phyloP scores from a whole-genome alignment of 148 eudicot species.

The Euryodendron excelsum region DNA sequence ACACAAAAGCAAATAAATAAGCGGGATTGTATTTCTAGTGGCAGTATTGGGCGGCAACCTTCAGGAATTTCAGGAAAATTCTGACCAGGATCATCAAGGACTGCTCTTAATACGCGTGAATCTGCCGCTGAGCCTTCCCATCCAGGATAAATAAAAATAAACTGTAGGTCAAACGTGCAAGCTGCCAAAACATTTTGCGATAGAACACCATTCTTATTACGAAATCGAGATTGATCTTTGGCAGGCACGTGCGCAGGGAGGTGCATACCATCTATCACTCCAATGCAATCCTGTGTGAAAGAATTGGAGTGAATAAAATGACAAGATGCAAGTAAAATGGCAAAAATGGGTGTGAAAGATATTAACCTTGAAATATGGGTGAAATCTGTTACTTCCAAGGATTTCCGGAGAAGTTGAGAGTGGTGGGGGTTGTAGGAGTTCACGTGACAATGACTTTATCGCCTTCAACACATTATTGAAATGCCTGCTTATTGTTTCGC shows the following conservation, averaged over 20 bases:
- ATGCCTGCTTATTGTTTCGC: slow-evolving; percentile 79
- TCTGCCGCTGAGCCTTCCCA: slow-evolving; percentile 92
- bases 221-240: slow-evolving; percentile 75
- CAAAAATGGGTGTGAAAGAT: no score
- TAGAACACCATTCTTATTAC: slow-evolving; percentile 57
- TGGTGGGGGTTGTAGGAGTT: slow-evolving; percentile 60
- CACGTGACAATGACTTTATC: slow-evolving; percentile 68
- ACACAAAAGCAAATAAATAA: background rate
- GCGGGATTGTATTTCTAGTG: background rate
- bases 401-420: slow-evolving; percentile 49
- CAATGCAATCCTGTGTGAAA: slow-evolving; percentile 64
- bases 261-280: slow-evolving; percentile 76
- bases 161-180: slow-evolving; percentile 80
- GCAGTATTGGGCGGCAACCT: slow-evolving; percentile 35
- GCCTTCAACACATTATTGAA: slow-evolving; percentile 81
- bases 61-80: slow-evolving; percentile 72
- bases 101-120: slow-evolving; percentile 70
- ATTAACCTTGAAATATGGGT: slow-evolving; percentile 72
- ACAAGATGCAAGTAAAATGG: background rate
- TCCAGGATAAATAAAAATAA: slow-evolving; percentile 78
- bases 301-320: slow-evolving; percentile 7
- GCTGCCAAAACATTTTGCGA: slow-evolving; percentile 81
- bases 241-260: slow-evolving; percentile 82
- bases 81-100: slow-evolving; percentile 76
- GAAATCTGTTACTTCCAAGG: slow-evolving; percentile 46